Conservation (phyloP, 2,329 filamentous ascomycete species). For the Pleoardoris graminearum region DNA sequence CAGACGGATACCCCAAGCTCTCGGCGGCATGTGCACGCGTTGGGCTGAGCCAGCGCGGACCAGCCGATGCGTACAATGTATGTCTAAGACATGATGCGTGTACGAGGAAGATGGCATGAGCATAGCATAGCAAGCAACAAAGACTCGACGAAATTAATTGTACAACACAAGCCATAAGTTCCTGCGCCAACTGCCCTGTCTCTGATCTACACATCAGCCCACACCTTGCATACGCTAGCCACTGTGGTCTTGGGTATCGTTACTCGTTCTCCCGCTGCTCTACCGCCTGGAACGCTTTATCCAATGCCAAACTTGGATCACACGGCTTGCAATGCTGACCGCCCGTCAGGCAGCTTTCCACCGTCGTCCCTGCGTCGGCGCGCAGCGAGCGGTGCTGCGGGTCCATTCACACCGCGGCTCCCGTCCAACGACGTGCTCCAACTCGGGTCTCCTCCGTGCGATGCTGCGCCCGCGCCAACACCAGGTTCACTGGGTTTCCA, state of each 20-base stretch:
- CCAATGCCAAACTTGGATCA: neutral
- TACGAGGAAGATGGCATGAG: constrained; percentile 1
- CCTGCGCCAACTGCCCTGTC: neutral
- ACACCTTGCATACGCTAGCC: neutral
- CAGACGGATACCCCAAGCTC: constrained; percentile 23
- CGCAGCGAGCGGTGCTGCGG: neutral
- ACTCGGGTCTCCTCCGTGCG: too few relatives aligned
- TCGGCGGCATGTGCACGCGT: constrained; percentile 19
- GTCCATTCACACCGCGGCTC: neutral
- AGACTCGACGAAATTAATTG: neutral
- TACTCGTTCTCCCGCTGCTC: neutral
- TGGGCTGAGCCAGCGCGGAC: neutral
- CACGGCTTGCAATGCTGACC: neutral
- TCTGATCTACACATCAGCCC: neutral
- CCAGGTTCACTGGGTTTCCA: too few relatives aligned
- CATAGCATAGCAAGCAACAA: constrained; percentile 2
- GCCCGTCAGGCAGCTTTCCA: neutral
- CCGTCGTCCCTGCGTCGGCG: neutral
- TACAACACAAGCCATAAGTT: constrained; percentile 1
- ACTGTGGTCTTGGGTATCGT: neutral
- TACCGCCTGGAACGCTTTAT: neutral
- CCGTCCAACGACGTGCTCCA: neutral
- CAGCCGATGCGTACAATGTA: neutral
- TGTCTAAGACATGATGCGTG: constrained; percentile 1
- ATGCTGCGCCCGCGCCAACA: too few relatives aligned